Percentiles rank a stretch among this genome's conserved stretches.
Evolutionary conservation across 139 green algal species (phyloP).

Genomic region (Chlamydomonas incerta): DNA sequence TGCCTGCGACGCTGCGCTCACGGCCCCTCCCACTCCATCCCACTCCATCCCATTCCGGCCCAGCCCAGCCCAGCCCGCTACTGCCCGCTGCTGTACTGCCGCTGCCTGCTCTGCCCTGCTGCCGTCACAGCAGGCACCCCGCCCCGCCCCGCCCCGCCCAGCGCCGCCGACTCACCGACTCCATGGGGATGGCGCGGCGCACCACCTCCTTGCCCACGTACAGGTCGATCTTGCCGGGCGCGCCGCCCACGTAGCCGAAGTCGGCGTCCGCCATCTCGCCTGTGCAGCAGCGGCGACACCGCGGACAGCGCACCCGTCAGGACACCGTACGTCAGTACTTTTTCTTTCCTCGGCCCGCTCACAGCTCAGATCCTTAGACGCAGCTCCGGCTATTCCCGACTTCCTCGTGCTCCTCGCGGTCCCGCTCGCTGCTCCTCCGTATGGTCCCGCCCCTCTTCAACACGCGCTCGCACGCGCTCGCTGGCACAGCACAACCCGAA

Average conservation of each 20-base stretch:
- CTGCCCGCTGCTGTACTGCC: too few species aligned
- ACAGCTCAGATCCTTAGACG: too few species aligned
- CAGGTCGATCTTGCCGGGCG: slow-evolving; percentile 94
- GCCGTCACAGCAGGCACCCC: background rate
- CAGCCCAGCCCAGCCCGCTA: background rate
- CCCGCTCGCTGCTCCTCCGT: too few species aligned
- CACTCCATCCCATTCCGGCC: background rate
- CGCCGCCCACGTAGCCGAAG: slow-evolving; percentile 94
- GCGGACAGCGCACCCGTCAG: too few species aligned
- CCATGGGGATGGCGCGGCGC: slow-evolving; percentile 85
- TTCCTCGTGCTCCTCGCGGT: too few species aligned
- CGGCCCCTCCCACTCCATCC: too few species aligned
- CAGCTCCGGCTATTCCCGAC: too few species aligned
- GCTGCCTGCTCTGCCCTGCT: background rate
- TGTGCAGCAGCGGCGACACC: too few species aligned
- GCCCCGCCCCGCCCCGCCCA: background rate
- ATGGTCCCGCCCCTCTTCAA: too few species aligned
- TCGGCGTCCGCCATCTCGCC: slow-evolving; percentile 99
- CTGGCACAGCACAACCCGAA: background rate
- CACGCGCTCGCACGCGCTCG: background rate
- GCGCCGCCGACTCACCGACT: slow-evolving; percentile 45
- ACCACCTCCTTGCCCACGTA: slow-evolving; percentile 99
- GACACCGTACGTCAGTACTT: too few species aligned
- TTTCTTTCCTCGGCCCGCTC: too few species aligned
- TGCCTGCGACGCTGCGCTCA: too few species aligned